Conservation (phyloP, 768 basidiomycete genomes). For the Omphalotus guepiniiformis region DNA sequence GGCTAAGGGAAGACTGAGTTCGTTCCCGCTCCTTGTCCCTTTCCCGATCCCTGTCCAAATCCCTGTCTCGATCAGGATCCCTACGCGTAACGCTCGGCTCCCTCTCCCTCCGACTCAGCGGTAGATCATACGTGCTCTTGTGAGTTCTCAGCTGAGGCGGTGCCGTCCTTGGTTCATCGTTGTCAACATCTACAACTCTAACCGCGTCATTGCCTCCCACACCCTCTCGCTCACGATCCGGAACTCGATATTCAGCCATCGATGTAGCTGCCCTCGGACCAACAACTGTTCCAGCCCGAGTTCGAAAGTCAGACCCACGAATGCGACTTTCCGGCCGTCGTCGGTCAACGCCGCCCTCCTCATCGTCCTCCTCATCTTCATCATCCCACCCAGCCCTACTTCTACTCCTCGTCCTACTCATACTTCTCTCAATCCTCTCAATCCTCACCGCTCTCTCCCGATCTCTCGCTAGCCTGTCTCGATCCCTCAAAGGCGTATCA, state of each 20-base stretch:
- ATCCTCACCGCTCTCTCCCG: conserved; percentile 29
- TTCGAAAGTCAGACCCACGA: conserved; percentile 12
- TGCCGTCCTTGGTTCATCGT: conserved; percentile 31
- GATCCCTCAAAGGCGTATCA: conserved; percentile 3
- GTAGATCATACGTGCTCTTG: conserved; percentile 28
- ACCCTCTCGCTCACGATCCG: conserved; percentile 19
- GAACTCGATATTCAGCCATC: conserved; percentile 46
- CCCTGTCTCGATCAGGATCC: conserved; percentile 9
- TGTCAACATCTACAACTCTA: conserved; percentile 2
- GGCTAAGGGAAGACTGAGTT: conserved; percentile 18
- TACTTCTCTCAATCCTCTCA: conserved; percentile 22
- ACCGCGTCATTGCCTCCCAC: conserved; percentile 16
- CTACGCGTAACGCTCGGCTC: conserved; percentile 15
- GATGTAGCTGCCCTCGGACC: conserved; percentile 46
- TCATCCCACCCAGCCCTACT: conserved; percentile 12
- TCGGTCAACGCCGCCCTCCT: conserved; percentile 21
- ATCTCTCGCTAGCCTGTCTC: conserved; percentile 13
- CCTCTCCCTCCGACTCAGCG: conserved; percentile 1
- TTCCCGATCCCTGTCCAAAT: conserved; percentile 13
- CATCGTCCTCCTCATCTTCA: conserved; percentile 22
- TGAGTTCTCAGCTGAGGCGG: conserved; percentile 37
- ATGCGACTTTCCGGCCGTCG: too few species aligned
- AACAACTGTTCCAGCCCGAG: conserved; percentile 15
- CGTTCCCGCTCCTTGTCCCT: conserved; percentile 18
- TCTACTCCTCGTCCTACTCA: conserved; percentile 16